Evolutionary conservation across 768 basidiomycete species (phyloP).

Genomic region (Auriculariales sp.): DNA sequence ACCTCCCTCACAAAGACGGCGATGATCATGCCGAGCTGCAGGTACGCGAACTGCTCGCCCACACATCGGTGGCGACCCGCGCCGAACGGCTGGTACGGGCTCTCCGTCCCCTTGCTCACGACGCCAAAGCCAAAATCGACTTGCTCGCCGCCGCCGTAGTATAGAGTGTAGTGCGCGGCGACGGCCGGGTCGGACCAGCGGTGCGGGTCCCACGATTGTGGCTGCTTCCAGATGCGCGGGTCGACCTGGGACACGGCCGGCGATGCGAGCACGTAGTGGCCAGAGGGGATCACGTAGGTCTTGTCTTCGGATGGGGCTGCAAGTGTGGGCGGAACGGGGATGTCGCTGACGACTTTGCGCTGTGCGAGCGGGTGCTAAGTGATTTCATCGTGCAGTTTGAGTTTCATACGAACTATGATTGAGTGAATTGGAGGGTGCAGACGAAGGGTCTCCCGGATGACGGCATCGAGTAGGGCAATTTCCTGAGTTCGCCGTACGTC

Average conservation of each 20-base stretch:
- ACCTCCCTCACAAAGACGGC: slow-evolving; percentile 61
- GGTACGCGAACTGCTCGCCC: slow-evolving; percentile 89
- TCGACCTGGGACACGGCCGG: slow-evolving; percentile 84
- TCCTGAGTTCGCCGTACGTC: slow-evolving; percentile 74
- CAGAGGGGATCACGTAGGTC: slow-evolving; percentile 77
- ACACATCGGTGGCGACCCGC: slow-evolving; percentile 94
- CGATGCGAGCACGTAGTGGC: slow-evolving; percentile 77
- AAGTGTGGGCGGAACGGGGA: slow-evolving; percentile 68
- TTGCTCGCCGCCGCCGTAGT: slow-evolving; percentile 67
- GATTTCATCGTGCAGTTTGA: neutral
- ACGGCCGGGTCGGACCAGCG: slow-evolving; percentile 82
- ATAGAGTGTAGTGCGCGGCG: slow-evolving; percentile 47
- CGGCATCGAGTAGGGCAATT: slow-evolving; percentile 74
- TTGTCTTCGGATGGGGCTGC: slow-evolving; percentile 60
- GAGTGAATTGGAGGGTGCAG: slow-evolving; percentile 93
- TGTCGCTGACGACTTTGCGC: slow-evolving; percentile 80
- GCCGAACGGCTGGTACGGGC: slow-evolving; percentile 94
- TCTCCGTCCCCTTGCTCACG: slow-evolving; percentile 91
- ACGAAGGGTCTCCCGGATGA: slow-evolving; percentile 88
- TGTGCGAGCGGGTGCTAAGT: slow-evolving; percentile 10
- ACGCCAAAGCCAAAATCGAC: slow-evolving; percentile 93
- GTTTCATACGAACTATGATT: slow-evolving; percentile 32
- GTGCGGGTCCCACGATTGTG: slow-evolving; percentile 57
- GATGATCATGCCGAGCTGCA: slow-evolving; percentile 80
- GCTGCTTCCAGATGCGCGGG: slow-evolving; percentile 63